Percentiles rank a stretch among this genome's conserved stretches.
Conservation (phyloP, 1,284 basidiomycete species). For the Trametes hirsuta region DNA sequence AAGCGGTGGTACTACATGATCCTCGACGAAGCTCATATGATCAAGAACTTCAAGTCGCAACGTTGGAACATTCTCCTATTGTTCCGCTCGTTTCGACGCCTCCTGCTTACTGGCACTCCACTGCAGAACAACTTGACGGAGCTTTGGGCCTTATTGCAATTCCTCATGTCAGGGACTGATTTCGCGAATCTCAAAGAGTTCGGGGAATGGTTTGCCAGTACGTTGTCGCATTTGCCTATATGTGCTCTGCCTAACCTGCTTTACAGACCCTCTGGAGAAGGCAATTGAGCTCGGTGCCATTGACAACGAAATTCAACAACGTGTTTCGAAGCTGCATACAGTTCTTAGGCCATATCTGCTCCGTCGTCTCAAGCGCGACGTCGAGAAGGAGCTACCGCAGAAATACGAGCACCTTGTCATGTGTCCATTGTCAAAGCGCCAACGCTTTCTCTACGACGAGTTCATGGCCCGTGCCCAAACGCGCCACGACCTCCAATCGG, state of each 20-base stretch:
- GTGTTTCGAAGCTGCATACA: slow-evolving; percentile 89
- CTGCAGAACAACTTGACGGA: slow-evolving; percentile 97
- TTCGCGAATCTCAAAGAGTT: slow-evolving; percentile 96
- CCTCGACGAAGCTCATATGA: slow-evolving; percentile 97
- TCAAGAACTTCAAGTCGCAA: slow-evolving; percentile 97
- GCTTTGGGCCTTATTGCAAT: slow-evolving; percentile 93
- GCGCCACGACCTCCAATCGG: slow-evolving; percentile 83
- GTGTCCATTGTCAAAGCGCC: slow-evolving; percentile 92
- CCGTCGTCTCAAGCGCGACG: slow-evolving; percentile 92
- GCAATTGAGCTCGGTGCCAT: slow-evolving; percentile 89
- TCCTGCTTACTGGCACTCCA: slow-evolving; percentile 92
- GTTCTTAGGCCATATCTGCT: slow-evolving; percentile 94
- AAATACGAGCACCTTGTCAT: slow-evolving; percentile 95
- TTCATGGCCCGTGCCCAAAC: slow-evolving; percentile 96
- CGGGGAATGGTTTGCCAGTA: slow-evolving; percentile 96
- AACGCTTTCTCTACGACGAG: slow-evolving; percentile 97
- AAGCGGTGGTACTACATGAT: slow-evolving; percentile 98
- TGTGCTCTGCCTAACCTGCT: slow-evolving; percentile 6
- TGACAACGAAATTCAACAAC: slow-evolving; percentile 86
- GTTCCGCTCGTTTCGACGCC: slow-evolving; percentile 87
- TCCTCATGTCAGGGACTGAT: slow-evolving; percentile 92
- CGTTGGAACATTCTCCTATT: slow-evolving; percentile 95
- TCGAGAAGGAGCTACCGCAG: slow-evolving; percentile 94
- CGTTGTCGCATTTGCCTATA: slow-evolving; percentile 33
- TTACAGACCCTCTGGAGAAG: slow-evolving; percentile 86